phyloP scores from a whole-genome alignment of 2,329 filamentous ascomycete species.

The Penicillium brevicompactum region DNA sequence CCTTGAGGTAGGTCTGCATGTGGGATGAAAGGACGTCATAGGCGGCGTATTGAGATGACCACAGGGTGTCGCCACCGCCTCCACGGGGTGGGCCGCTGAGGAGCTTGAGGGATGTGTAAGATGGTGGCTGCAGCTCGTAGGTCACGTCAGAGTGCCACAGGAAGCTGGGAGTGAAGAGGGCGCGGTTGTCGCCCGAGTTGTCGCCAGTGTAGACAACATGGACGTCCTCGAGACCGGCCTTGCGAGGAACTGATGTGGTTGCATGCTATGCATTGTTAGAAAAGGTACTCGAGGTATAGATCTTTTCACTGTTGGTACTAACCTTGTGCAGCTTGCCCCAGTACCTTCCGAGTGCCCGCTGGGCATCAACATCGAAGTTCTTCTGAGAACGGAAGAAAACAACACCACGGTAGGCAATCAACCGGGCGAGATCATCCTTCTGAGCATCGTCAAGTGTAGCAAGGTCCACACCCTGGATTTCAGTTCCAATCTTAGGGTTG shows the following conservation, averaged over 20 bases:
- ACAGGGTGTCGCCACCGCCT: constrained; percentile 60
- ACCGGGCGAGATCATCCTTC: constrained; percentile 56
- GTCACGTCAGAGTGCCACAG: constrained; percentile 61
- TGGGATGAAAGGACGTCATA: constrained; percentile 58
- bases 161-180: constrained; percentile 58
- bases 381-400: constrained; percentile 61
- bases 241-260: constrained; percentile 54
- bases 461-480: constrained; percentile 55
- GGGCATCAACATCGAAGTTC: constrained; percentile 56
- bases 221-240: constrained; percentile 56
- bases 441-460: constrained; percentile 53
- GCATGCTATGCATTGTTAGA: constrained; percentile 44
- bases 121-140: constrained; percentile 60
- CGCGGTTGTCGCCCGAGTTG: constrained; percentile 55
- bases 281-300: neutral
- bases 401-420: constrained; percentile 58
- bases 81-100: constrained; percentile 56
- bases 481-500: constrained; percentile 59
- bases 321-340: constrained; percentile 56
- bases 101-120: constrained; percentile 59
- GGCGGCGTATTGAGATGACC: constrained; percentile 61
- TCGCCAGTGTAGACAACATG: constrained; percentile 60
- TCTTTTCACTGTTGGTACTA: neutral
- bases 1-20: constrained; percentile 62
- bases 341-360: constrained; percentile 55